These are phyloP conservation scores for Geum urbanum DNA, from an alignment of 306 rosid species.

Conservation along the genomic window DNA sequence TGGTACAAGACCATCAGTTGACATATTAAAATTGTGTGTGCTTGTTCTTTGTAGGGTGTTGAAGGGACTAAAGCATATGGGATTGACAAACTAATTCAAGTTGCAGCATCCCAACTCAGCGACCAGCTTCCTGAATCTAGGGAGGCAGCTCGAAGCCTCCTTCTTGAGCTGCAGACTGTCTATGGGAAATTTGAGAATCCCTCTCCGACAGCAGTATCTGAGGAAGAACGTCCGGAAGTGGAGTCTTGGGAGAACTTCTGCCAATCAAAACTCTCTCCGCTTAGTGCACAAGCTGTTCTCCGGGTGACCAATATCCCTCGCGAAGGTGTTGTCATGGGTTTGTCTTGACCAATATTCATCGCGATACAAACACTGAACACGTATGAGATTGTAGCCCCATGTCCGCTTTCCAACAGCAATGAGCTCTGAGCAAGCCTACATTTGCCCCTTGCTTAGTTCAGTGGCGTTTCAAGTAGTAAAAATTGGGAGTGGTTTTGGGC, in stretches of 20 bases:
- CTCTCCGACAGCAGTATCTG: constrained; percentile 32
- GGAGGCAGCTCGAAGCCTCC: constrained; percentile 88
- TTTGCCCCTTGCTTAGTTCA: too few relatives aligned
- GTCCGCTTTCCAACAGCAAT: too few relatives aligned
- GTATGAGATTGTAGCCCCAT: not conserved
- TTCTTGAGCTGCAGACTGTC: constrained; percentile 76
- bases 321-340: constrained; percentile 62
- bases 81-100: constrained; percentile 83
- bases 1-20: too few relatives aligned
- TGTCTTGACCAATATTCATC: too few relatives aligned
- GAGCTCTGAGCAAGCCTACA: too few relatives aligned
- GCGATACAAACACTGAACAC: constrained; percentile 36
- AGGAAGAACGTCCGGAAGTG: constrained; percentile 35
- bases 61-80: constrained; percentile 86
- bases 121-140: constrained; percentile 97
- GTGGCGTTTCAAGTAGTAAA: too few relatives aligned
- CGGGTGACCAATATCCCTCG: constrained; percentile 71
- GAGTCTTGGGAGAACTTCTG: constrained; percentile 90
- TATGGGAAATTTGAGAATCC: constrained; percentile 52
- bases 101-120: constrained; percentile 87
- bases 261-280: constrained; percentile 75
- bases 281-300: constrained; percentile 96
- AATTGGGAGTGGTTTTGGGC: too few relatives aligned
- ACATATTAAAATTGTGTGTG: too few relatives aligned
- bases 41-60: constrained; percentile 49